A percentile compares a stretch with the other conserved stretches of the same genome.
Conservation (phyloP, 2,329 filamentous ascomycete genomes). For the Endoconidiophora laricicola region DNA sequence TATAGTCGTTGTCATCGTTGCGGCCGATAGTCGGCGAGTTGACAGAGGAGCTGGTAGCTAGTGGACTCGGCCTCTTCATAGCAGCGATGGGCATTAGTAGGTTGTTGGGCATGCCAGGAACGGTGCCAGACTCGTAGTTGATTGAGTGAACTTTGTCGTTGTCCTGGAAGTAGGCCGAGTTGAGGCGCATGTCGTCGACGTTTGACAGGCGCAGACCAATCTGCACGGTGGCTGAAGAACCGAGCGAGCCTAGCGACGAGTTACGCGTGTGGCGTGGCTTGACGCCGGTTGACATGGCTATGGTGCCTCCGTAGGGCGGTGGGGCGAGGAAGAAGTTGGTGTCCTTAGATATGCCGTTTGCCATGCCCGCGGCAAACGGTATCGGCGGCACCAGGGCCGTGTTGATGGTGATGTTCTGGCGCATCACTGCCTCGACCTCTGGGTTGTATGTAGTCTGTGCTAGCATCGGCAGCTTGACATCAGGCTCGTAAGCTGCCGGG, state of each 20-base stretch:
- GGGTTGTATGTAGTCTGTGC: no score
- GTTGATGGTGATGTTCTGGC: no score
- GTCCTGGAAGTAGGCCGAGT: slow-evolving; percentile 19
- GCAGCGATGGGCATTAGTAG: not conserved
- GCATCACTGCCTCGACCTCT: no score
- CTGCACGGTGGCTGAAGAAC: slow-evolving; percentile 52
- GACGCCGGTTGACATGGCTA: not conserved
- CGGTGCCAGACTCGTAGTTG: slow-evolving; percentile 16
- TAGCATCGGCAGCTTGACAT: no score
- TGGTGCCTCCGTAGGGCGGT: slow-evolving; percentile 4
- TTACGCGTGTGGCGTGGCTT: slow-evolving; percentile 33
- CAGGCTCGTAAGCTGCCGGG: no score
- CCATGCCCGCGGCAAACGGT: not conserved
- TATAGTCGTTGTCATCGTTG: slow-evolving; percentile 16
- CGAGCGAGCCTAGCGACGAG: slow-evolving; percentile 33
- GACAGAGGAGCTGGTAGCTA: slow-evolving; percentile 11
- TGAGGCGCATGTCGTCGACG: slow-evolving; percentile 30
- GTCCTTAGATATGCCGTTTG: not conserved
- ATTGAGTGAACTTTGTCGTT: slow-evolving; percentile 24
- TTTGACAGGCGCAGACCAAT: slow-evolving; percentile 53
- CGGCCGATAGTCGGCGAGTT: not conserved
- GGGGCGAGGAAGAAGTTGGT: slow-evolving; percentile 2
- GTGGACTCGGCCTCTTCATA: slow-evolving; percentile 18
- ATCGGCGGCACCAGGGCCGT: not conserved
- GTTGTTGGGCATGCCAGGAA: not conserved